Conservation (phyloP, 352 stramenopile genomes). For the Phytopythium oedochilum region DNA sequence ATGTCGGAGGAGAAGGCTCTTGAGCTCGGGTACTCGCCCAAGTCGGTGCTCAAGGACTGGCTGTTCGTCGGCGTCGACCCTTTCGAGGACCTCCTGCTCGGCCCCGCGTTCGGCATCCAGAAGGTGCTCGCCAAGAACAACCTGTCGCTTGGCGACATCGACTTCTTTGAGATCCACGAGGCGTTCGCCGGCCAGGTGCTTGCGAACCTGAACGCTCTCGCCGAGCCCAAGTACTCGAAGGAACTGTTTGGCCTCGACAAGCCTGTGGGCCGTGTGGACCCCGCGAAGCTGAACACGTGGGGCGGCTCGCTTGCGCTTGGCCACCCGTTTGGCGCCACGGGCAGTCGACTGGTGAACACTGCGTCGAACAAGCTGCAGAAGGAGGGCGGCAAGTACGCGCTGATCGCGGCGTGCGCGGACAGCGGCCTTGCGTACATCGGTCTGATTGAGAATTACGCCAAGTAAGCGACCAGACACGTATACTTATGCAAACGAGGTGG, state of each 20-base stretch:
- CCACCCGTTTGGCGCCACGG: constrained; percentile 98
- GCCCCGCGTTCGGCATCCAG: constrained; percentile 94
- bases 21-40: constrained; percentile 94
- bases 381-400: constrained; percentile 94
- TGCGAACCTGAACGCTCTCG: constrained; percentile 95
- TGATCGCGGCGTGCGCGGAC: constrained; percentile 97
- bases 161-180: constrained; percentile 99
- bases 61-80: constrained; percentile 97
- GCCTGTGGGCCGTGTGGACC: constrained; percentile 89
- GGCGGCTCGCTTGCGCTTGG: constrained; percentile 95
- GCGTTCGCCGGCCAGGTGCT: constrained; percentile 98
- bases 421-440: constrained; percentile 95
- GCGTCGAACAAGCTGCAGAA: constrained; percentile 96
- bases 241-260: constrained; percentile 90
- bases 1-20: constrained; percentile 96
- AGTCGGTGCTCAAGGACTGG: constrained; percentile 94
- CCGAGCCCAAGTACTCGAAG: constrained; percentile 94
- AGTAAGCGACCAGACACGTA: constrained; percentile 18
- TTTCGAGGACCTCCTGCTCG: constrained; percentile 93
- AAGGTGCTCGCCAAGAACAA: constrained; percentile 82
- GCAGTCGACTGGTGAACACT: constrained; percentile 95
- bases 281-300: constrained; percentile 97
- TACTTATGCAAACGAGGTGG: not conserved
- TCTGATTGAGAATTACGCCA: constrained; percentile 90
- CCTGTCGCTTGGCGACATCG: constrained; percentile 92